Conservation (phyloP, 2,329 filamentous ascomycete species). For the Monilinia fructicola region DNA sequence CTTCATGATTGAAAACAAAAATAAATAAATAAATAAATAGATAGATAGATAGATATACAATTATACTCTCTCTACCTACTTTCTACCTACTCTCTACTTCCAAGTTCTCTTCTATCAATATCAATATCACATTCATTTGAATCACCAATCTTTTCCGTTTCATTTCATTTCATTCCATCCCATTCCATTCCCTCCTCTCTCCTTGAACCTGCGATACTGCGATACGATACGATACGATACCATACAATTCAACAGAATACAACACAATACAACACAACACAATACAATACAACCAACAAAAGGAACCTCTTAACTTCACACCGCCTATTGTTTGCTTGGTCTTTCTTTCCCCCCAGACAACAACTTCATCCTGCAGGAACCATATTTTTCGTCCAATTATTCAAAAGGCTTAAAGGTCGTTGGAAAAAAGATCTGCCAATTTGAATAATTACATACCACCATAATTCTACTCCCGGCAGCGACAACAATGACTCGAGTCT, state of each 20-base stretch:
- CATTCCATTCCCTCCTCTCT: not conserved
- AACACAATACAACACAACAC: too few species aligned
- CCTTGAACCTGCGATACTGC: too few species aligned
- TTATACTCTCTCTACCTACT: too few species aligned
- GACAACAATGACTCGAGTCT: conserved; percentile 42
- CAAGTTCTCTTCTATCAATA: too few species aligned
- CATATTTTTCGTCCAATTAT: conserved; percentile 7
- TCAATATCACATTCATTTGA: too few species aligned
- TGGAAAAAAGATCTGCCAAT: not conserved
- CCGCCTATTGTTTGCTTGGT: conserved; percentile 3
- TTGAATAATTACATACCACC: not conserved
- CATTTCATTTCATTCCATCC: not conserved
- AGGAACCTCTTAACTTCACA: not conserved
- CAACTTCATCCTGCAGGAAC: conserved; percentile 19
- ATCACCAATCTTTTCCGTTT: too few species aligned
- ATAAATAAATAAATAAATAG: too few species aligned
- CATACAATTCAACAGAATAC: too few species aligned
- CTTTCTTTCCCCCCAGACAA: conserved; percentile 1
- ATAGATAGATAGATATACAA: too few species aligned
- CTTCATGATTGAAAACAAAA: too few species aligned
- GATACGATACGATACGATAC: too few species aligned
- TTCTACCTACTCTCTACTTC: too few species aligned
- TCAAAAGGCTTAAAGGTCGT: not conserved
- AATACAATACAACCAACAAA: not conserved
- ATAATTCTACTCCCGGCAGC: not conserved